Conservation (phyloP, 1,284 basidiomycete genomes). For the Puccinia triticina region DNA sequence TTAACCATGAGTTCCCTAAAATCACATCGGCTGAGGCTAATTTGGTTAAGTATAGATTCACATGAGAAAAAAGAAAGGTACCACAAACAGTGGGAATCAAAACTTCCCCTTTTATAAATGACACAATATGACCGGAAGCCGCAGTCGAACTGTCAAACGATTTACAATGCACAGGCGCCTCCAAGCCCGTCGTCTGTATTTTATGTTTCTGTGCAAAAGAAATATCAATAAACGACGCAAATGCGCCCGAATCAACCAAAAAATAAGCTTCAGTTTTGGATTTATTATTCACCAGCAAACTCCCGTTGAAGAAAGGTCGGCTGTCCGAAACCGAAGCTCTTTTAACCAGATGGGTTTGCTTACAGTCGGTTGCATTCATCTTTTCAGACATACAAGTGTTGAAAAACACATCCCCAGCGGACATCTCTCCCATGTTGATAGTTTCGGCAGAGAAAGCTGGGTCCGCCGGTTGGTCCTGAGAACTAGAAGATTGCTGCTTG, state of each 20-base stretch:
- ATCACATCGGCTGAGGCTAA: background rate
- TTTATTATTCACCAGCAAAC: too few relatives aligned
- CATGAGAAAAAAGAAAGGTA: background rate
- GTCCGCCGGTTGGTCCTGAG: too few relatives aligned
- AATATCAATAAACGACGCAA: background rate
- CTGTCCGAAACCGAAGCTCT: too few relatives aligned
- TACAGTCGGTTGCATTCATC: too few relatives aligned
- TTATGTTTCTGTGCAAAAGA: background rate
- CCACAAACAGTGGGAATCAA: background rate
- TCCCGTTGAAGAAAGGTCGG: too few relatives aligned
- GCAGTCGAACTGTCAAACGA: background rate
- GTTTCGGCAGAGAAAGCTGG: background rate
- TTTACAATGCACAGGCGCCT: background rate
- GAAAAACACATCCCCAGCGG: too few relatives aligned
- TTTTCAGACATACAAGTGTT: too few relatives aligned
- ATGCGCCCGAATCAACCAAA: slow-evolving; percentile 10
- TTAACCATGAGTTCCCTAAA: too few relatives aligned
- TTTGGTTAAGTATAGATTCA: background rate
- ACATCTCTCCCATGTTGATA: too few relatives aligned
- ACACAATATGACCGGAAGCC: background rate
- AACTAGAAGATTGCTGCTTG: too few relatives aligned
- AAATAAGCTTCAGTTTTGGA: background rate
- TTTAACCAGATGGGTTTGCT: too few relatives aligned
- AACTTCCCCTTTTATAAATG: background rate
- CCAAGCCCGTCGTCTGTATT: background rate